Conservation (phyloP, 2,329 filamentous ascomycete genomes). For the Dothistroma pini region DNA sequence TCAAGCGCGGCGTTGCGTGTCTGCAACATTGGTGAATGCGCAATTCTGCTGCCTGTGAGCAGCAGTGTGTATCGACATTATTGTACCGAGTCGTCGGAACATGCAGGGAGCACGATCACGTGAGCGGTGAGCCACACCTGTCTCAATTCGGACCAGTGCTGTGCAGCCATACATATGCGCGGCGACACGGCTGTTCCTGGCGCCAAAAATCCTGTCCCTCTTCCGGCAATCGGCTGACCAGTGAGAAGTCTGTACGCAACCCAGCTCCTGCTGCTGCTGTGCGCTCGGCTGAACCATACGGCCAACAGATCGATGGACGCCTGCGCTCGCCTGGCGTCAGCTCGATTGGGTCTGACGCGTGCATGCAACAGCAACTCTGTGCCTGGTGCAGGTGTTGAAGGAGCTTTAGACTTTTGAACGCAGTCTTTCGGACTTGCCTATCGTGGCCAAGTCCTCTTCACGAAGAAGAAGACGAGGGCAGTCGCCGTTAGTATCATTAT, state of each 20-base stretch:
- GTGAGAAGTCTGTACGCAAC: neutral
- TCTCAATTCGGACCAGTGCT: neutral
- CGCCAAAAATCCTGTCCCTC: constrained; percentile 6
- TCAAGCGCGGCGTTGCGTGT: neutral
- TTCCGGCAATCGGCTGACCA: neutral
- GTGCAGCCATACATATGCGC: constrained; percentile 1
- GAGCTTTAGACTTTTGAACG: neutral
- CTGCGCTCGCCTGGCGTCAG: neutral
- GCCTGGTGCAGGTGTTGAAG: neutral
- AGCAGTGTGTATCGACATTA: neutral
- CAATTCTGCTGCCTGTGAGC: neutral
- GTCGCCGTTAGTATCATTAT: neutral
- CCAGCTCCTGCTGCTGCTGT: neutral
- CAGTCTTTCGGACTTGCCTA: neutral
- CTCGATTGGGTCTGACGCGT: neutral
- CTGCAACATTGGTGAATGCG: neutral
- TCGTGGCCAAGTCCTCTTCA: neutral
- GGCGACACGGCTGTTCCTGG: constrained; percentile 13
- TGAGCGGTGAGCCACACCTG: neutral
- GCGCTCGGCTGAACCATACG: neutral
- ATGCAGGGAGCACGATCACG: neutral
- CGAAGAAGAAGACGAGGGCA: neutral
- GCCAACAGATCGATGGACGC: neutral
- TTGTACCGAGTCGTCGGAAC: neutral
- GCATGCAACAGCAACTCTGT: neutral